phyloP scores from a whole-genome alignment of 2,329 filamentous ascomycete genomes.

The Truncatella angustata region DNA sequence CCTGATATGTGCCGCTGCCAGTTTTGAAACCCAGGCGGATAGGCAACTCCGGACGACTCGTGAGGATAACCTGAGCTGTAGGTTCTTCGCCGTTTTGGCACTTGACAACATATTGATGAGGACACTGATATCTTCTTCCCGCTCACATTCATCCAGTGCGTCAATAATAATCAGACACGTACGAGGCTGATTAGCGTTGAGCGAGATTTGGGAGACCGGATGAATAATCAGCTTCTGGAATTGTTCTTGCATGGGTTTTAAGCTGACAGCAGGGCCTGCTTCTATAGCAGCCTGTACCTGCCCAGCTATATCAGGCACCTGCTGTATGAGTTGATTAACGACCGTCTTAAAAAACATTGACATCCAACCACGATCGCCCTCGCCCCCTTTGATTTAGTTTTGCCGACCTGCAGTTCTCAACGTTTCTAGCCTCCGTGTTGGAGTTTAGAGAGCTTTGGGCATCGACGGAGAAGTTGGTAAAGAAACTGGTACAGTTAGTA shows the following conservation, averaged over 20 bases:
- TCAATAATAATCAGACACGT: conserved; percentile 24
- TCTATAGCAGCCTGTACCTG: conserved; percentile 29
- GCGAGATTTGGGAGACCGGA: conserved; percentile 23
- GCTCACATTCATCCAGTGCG: conserved; percentile 33
- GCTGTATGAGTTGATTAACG: conserved; percentile 27
- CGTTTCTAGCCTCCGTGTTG: no score
- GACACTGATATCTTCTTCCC: conserved; percentile 22
- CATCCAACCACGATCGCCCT: conserved; percentile 33
- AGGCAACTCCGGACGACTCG: conserved; percentile 36
- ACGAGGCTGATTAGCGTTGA: background rate
- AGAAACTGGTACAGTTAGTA: no score
- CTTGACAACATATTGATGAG: conserved; percentile 26
- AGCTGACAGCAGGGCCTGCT: conserved; percentile 24
- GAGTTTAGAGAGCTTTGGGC: no score
- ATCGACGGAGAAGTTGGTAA: no score
- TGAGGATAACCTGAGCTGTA: conserved; percentile 31
- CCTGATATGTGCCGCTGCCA: conserved; percentile 22
- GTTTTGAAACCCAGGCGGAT: conserved; percentile 31
- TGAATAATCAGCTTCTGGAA: conserved; percentile 38
- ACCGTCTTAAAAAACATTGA: conserved; percentile 38
- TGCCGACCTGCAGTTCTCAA: no score
- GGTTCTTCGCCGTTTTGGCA: conserved; percentile 10
- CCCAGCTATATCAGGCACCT: conserved; percentile 23
- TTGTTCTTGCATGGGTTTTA: conserved; percentile 32
- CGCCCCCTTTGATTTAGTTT: conserved; percentile 41